Evolutionary conservation across 2,329 filamentous ascomycete species (phyloP).

Genomic region (Cladorrhinum sp.): DNA sequence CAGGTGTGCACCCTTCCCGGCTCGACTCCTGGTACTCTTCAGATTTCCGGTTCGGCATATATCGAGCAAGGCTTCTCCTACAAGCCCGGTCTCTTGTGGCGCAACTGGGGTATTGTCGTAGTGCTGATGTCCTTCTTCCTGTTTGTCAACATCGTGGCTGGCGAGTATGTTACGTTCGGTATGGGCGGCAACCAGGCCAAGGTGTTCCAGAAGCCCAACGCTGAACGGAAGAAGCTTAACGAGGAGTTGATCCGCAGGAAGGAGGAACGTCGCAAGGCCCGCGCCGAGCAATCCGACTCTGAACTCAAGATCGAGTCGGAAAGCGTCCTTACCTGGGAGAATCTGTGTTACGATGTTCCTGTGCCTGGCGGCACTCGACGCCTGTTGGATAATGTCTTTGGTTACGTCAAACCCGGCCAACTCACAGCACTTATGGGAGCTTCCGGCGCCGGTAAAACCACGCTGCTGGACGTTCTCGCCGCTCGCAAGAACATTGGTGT

Average conservation of each 20-base stretch:
- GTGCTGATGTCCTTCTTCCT: conserved; percentile 75
- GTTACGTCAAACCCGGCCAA: conserved; percentile 73
- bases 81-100: conserved; percentile 66
- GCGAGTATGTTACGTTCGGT: conserved; percentile 74
- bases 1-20: conserved; percentile 81
- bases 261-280: conserved; percentile 50
- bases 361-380: conserved; percentile 54
- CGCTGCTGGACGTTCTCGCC: conserved; percentile 72
- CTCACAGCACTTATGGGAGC: conserved; percentile 79
- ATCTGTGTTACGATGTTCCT: conserved; percentile 74
- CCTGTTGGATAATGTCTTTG: conserved; percentile 56
- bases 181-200: conserved; percentile 79
- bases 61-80: conserved; percentile 68
- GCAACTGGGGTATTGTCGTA: conserved; percentile 79
- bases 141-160: conserved; percentile 69
- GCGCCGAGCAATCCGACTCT: conserved; percentile 42
- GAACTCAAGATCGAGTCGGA: conserved; percentile 58
- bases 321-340: conserved; percentile 80
- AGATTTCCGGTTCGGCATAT: conserved; percentile 66
- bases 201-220: conserved; percentile 69
- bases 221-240: conserved; percentile 65
- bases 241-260: conserved; percentile 58
- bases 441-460: conserved; percentile 85
- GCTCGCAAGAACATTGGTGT: conserved; percentile 60
- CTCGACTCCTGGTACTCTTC: conserved; percentile 60